Conservation (phyloP, 1,284 basidiomycete genomes). For the Testicularia cyperi region DNA sequence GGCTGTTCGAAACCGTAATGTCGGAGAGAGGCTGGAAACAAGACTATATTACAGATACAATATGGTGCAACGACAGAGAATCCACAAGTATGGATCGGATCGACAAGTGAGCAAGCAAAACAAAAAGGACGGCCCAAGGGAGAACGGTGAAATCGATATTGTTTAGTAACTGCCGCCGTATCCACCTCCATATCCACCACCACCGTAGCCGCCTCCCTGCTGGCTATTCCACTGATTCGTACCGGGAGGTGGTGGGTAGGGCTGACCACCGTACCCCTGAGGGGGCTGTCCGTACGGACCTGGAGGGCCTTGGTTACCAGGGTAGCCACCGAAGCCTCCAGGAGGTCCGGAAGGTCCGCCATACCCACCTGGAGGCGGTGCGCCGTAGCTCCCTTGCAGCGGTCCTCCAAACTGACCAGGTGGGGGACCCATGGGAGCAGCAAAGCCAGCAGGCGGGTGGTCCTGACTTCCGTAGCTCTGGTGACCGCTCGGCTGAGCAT, state of each 20-base stretch:
- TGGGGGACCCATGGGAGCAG: not conserved
- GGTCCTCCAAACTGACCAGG: not conserved
- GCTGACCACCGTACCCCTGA: constrained; percentile 9
- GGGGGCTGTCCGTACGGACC: constrained; percentile 11
- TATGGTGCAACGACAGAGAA: too few relatives aligned
- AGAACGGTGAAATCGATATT: too few relatives aligned
- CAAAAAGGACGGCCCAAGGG: not conserved
- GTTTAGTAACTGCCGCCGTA: constrained; percentile 23
- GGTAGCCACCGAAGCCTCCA: too few relatives aligned
- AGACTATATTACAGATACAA: too few relatives aligned
- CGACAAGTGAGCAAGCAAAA: too few relatives aligned
- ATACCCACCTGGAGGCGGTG: too few relatives aligned
- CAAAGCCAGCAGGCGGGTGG: not conserved
- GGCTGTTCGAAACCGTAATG: too few relatives aligned
- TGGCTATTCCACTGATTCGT: constrained; percentile 12
- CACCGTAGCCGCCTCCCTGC: constrained; percentile 19
- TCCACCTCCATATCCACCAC: constrained; percentile 29
- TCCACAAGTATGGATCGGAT: too few relatives aligned
- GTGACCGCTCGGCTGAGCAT: constrained; percentile 26
- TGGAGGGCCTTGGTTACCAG: too few relatives aligned
- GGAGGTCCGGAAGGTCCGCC: too few relatives aligned
- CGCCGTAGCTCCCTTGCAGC: constrained; percentile 4
- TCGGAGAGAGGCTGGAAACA: too few relatives aligned
- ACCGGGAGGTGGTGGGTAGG: constrained; percentile 12
- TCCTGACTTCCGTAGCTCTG: constrained; percentile 5